Base-by-base conservation (phyloP, 225 moss, liverwort and hornwort genomes). In the Physcomitrium patens region DNA sequence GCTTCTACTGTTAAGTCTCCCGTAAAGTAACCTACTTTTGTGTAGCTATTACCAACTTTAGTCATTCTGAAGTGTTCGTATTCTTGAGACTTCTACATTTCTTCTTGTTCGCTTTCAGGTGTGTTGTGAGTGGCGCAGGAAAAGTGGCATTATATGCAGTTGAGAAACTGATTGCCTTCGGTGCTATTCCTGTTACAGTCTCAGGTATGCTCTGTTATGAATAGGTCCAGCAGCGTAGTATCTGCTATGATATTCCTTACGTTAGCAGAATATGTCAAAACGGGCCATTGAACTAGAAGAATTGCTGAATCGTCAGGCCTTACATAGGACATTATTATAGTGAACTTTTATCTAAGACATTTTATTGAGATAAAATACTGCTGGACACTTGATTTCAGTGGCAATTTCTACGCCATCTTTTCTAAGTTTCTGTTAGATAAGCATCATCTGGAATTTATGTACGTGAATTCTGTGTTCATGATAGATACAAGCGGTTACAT, bases 401-500 rank as follows among this genome's bases (percentile, higher is more conserved):
- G 47, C 63, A 58, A 10, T 27, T 15, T 65, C 20, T 22, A n/a
- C 28, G 68, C 16, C 51, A n/a, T 41, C 16, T 46, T 42, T 37
- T 57, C 45, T 76, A 51, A 18, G 59, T 77, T 78, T 60, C 31
- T 28, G 10, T 56, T 19, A 17, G 55, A 66, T 23, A 13, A 76
- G 69, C 55, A 60, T 61, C 17, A 27, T 56, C 18, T 49, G 60
- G 56, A 61, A 67, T 23, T 85, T 48, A 65, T 60, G 28, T 55
- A 72, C 22, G 42, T 65, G 5, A 37, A 37, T 53, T 74, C 24
- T 67, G 26, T 19, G 50, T 67, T 69, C 18, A 44, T 79, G 65
- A 56, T 89, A 97, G 96, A 97, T 81, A 91, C 96, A 71, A 91
- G 92, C 77, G 96, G 96, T 54, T 97, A 92, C 76, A 91, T 97